These are phyloP conservation scores for Claviceps arundinis DNA, from an alignment of 2,329 filamentous ascomycete species.

Conservation along the genomic window DNA sequence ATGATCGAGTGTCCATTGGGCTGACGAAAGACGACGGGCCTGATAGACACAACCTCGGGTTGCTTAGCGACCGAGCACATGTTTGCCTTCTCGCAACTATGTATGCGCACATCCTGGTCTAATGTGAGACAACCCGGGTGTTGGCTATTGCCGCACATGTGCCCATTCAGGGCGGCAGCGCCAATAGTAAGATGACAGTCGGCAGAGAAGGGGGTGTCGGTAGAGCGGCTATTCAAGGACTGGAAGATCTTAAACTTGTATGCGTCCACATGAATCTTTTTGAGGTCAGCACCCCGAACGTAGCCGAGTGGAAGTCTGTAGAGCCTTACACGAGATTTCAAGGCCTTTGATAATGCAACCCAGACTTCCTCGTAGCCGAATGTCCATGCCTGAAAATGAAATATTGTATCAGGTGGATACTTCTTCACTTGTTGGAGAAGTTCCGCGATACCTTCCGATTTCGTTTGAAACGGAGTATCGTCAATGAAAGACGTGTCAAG, in stretches of 20 bases:
- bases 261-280: slow-evolving; percentile 63
- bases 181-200: slow-evolving; percentile 39
- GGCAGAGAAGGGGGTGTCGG: slow-evolving; percentile 24
- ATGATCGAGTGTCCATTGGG: slow-evolving; percentile 47
- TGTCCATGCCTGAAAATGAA: slow-evolving; percentile 82
- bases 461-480: slow-evolving; percentile 37
- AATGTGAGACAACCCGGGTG: slow-evolving; percentile 61
- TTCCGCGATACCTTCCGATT: slow-evolving; percentile 65
- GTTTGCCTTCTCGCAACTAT: slow-evolving; percentile 72
- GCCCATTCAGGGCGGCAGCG: slow-evolving; percentile 57
- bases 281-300: slow-evolving; percentile 6
- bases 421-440: slow-evolving; percentile 52
- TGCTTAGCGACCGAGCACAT: slow-evolving; percentile 38
- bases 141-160: slow-evolving; percentile 56
- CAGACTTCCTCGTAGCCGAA: slow-evolving; percentile 86
- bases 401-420: slow-evolving; percentile 63
- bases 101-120: slow-evolving; percentile 50
- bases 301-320: neutral
- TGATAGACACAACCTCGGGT: slow-evolving; percentile 55
- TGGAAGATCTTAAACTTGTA: slow-evolving; percentile 67
- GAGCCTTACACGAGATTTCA: slow-evolving; percentile 46
- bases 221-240: slow-evolving; percentile 38
- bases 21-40: slow-evolving; percentile 59
- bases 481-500: slow-evolving; percentile 69
- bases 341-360: slow-evolving; percentile 60